Percentiles rank a stretch among this genome's conserved stretches.
Conservation (phyloP, 108 stramenopile species). For the Chaetoceros muelleri region DNA sequence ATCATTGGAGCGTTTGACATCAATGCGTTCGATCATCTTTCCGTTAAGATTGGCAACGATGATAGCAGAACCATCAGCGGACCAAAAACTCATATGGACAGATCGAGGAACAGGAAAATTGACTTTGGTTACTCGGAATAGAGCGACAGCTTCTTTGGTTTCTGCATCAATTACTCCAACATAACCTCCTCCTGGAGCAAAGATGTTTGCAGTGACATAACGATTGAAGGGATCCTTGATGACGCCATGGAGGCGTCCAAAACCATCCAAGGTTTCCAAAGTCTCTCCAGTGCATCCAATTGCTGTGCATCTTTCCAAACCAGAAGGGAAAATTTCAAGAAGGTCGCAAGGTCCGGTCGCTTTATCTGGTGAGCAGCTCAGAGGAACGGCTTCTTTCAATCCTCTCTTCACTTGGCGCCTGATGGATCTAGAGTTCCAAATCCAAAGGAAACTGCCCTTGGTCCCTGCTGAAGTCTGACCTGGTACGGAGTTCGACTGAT, state of each 20-base stretch:
- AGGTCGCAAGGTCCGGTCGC: conserved; percentile 13
- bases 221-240: conserved; percentile 13
- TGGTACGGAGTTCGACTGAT: conserved; percentile 22
- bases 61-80: conserved; percentile 12
- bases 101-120: not conserved
- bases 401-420: not conserved
- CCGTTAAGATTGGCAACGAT: conserved; percentile 16
- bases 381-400: not conserved
- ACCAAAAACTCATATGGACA: conserved; percentile 26
- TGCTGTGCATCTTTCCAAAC: not conserved
- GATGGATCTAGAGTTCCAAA: conserved; percentile 11
- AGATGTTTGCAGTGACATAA: conserved; percentile 21
- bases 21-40: conserved; percentile 25
- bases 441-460: conserved; percentile 17
- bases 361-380: conserved; percentile 10
- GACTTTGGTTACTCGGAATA: conserved; percentile 16
- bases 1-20: conserved; percentile 7
- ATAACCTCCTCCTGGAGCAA: conserved; percentile 13
- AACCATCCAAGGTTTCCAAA: conserved; percentile 5
- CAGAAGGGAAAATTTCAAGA: conserved; percentile 17
- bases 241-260: conserved; percentile 21
- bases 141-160: conserved; percentile 20
- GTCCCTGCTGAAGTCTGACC: conserved; percentile 3
- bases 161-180: conserved; percentile 14
- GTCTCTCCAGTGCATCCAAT: conserved; percentile 3